Evolutionary conservation across 768 basidiomycete genomes (phyloP), one percentile per base, ranked within the genome.

Genomic region (Grammothele lineata): DNA sequence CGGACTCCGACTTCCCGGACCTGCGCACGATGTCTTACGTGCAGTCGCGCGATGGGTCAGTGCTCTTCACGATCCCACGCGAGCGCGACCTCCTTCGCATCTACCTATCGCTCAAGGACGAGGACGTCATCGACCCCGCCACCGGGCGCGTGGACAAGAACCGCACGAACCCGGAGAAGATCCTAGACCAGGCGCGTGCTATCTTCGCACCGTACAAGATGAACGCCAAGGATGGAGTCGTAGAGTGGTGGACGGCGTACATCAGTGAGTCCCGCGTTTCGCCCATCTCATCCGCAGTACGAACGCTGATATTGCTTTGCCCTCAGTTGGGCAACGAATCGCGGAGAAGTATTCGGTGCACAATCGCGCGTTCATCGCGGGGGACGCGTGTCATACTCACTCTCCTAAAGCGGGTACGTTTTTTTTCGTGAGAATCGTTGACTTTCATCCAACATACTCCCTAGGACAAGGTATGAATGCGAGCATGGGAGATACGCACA

Each of bases 1-100:
- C 75, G 1, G 65, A 68, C 0, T 76, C 77, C 1, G 64, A 80
- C 62, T 78, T 81, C 55, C 78, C 79, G 0, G 79, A 81, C 56
- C 69, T 75, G 40, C 70, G 80, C 21, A 73, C 71, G 43, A 67
- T 69, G 43, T 66, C 66, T 34, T 74, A 73, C 11, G 69, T 81
- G 23, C 78, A 81, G 61, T 80, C 78, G 5, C 64, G 65, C 38
- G 69, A 73, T 52, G 74, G 77, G 32, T 74, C 77, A 0, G 74
- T 75, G 3, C 71, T 72, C 55, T 72, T 81, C 64, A 54, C 78
- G 36, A 72, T 81, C 34, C 79, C 80, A 18, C 73, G 80, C 30
- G 73, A 77, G 49, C 27, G 14, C 8, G 14, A 30, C 14, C 27
- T 30, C 14, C 8, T 30, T 7, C 27, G 27, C 27, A 7, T 30